Conservation (phyloP, 129 eudicot species). For the Helianthus tuberosus region DNA sequence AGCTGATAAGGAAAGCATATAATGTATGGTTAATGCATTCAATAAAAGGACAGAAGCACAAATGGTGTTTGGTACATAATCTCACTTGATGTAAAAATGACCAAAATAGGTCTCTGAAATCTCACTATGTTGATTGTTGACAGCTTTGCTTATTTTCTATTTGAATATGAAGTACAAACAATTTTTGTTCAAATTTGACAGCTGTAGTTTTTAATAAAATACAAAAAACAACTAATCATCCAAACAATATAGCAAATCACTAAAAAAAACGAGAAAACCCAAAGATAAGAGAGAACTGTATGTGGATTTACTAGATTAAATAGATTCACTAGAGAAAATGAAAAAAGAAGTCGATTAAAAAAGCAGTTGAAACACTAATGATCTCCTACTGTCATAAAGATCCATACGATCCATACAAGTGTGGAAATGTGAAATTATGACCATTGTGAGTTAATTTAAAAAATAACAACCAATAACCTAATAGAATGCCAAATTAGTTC, state of each 20-base stretch:
- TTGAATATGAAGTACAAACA: neutral
- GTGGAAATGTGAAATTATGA: conserved; percentile 3
- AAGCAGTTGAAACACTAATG: conserved; percentile 2
- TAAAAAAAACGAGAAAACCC: neutral
- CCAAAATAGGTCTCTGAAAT: neutral
- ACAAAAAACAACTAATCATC: neutral
- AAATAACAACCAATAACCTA: neutral
- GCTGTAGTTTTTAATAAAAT: neutral
- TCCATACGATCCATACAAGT: neutral
- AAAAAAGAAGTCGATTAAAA: neutral
- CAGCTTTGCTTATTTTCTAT: neutral
- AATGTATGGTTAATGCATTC: neutral
- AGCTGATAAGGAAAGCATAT: conserved; percentile 4
- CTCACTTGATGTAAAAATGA: neutral
- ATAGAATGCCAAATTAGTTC: neutral
- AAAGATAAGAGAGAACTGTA: neutral
- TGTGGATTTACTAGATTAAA: neutral
- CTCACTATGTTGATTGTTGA: neutral
- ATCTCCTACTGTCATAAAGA: neutral
- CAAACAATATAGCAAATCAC: neutral
- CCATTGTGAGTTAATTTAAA: neutral
- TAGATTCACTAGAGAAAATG: neutral
- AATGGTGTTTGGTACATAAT: neutral
- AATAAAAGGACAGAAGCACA: neutral
- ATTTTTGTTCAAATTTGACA: conserved; percentile 1